Base-by-base conservation (phyloP, 176 grass and related monocot genomes). In the Oryza rufipogon region DNA sequence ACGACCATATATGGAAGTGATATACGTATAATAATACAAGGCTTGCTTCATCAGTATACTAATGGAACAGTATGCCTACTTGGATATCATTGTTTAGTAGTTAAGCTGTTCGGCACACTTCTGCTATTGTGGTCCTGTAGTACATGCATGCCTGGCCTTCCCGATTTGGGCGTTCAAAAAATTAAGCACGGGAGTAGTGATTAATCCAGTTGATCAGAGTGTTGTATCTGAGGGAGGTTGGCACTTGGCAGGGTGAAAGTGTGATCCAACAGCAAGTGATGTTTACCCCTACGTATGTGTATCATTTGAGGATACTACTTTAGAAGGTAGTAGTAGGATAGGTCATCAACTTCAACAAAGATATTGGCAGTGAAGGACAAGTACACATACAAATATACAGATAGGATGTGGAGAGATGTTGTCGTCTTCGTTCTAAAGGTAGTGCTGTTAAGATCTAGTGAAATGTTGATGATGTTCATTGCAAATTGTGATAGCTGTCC, bases 391-490 rank as follows among this genome's bases (percentile, higher is more conserved):
- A 66, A 44, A 33, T 66, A 45, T 47, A 78, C 10, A 7, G 54
- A 78, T 38, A 20, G 58, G 68, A 41, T 8, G 39, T 41, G 39
- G 34, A 81, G 34, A 81, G n/a, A 33, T 28, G 9, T 73, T 52
- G 80, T 83, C 86, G 16, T 71, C 74, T 14, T 83, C 74, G 32
- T 45, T 72, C 6, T 66, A 88, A 83, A 82, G 86, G n/a, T 56
- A 8, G 36, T 2, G 63, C 7, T 75, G 78, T 45, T 75, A 60
- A 58, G 77, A 58, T 58, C 17, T 20, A 48, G 34, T 85, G 26
- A 68, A 77, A 70, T 44, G 34, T 19, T 69, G 32, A n/a, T n/a
- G n/a, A 15, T 19, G 7, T 25, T 81, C 7, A 68, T 67, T 52
- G 58, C 46, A 74, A 74, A 52, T 3, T 39, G 20, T 22, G 4